Percentiles rank a stretch among this genome's conserved stretches.
phyloP scores from a whole-genome alignment of 2,329 filamentous ascomycete species.

The Daldinia eschscholtzii region DNA sequence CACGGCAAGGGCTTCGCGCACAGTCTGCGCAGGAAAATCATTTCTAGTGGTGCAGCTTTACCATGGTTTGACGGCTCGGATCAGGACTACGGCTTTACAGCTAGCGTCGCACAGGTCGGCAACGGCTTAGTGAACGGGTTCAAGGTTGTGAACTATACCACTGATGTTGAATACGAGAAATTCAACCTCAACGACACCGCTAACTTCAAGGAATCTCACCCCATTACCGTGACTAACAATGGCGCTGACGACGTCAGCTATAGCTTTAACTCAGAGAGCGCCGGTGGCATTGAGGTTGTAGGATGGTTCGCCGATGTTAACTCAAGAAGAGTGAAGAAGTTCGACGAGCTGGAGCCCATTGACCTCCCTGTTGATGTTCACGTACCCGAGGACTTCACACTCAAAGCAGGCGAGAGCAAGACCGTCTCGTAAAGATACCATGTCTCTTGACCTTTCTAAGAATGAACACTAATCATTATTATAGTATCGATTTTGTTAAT shows the following conservation, averaged over 20 bases:
- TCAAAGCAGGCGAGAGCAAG: neutral
- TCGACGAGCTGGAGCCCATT: neutral
- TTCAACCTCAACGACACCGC: constrained; percentile 61
- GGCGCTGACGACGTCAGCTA: constrained; percentile 50
- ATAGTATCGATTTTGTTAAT: constrained; percentile 34
- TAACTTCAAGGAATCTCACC: constrained; percentile 51
- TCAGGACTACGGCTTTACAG: neutral
- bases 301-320: neutral
- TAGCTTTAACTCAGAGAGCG: neutral
- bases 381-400: neutral
- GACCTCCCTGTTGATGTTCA: neutral
- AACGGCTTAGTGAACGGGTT: constrained; percentile 53
- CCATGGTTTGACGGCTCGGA: neutral
- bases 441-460: too few species aligned
- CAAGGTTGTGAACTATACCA: constrained; percentile 56
- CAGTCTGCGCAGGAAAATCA: neutral
- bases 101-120: neutral
- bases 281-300: neutral
- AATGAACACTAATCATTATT: neutral
- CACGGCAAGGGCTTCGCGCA: constrained; percentile 32
- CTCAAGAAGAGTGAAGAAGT: neutral
- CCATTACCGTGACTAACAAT: constrained; percentile 54
- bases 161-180: constrained; percentile 55
- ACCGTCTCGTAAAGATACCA: neutral
- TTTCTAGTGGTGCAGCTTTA: neutral